These are phyloP conservation scores for Atkinsonella texensis DNA, from an alignment of 2,329 filamentous ascomycete genomes.

Conservation along the genomic window DNA sequence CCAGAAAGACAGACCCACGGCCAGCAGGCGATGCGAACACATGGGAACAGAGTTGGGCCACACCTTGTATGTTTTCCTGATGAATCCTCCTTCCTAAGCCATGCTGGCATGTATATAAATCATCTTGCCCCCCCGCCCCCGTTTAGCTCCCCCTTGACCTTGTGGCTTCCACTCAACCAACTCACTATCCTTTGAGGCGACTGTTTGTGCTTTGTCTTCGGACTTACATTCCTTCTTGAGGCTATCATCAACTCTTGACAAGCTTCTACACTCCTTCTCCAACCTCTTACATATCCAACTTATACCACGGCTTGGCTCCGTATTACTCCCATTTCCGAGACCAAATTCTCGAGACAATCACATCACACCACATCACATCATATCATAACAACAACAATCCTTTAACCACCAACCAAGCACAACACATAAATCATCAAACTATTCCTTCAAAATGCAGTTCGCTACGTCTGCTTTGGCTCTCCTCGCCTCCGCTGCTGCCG, in stretches of 20 bases:
- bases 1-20: background rate
- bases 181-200: background rate
- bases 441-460: conserved; percentile 41
- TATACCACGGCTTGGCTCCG: conserved; percentile 2
- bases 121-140: background rate
- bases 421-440: conserved; percentile 6
- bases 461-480: conserved; percentile 30
- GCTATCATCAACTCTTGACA: conserved; percentile 3
- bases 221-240: conserved; percentile 18
- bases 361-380: no score
- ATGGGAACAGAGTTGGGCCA: background rate
- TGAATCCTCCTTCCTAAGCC: background rate
- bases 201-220: conserved; percentile 4
- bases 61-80: no score
- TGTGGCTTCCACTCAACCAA: background rate
- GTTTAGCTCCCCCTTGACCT: background rate
- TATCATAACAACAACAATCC: no score
- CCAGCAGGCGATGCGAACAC: background rate
- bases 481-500: conserved; percentile 29
- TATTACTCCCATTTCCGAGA: conserved; percentile 5
- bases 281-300: background rate
- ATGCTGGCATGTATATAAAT: conserved; percentile 3
- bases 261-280: conserved; percentile 4
- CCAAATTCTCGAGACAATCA: conserved; percentile 8
- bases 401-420: conserved; percentile 7